Evolutionary conservation across 2,329 filamentous ascomycete species (phyloP), one percentile per base, ranked within the genome.

Genomic region (Niveomyces coronatus): DNA sequence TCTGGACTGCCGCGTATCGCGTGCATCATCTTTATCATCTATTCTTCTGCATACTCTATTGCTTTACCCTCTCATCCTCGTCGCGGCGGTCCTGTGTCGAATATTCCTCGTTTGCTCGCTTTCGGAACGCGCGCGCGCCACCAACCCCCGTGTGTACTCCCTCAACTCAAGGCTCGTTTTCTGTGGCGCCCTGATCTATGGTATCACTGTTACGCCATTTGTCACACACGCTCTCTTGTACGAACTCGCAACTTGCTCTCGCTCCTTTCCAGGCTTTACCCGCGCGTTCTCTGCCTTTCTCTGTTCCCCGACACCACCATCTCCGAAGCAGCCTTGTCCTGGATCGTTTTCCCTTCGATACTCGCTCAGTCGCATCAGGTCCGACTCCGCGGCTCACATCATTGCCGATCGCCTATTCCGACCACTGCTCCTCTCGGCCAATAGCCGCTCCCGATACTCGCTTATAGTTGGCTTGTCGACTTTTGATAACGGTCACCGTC

Each of bases 181-280:
- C 31, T 22, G 31, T 30, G 37, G 18, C 31, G 31, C 31, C 37
- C n/a, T n/a, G 15, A 17, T 16, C 23, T n/a, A 14, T 16, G 39
- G 39, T 36, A 41, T 41, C 33, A 41, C 33, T 34, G 29, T 41
- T 34, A 41, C 39, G 39, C 39, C 39, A 41, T 36, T 41, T 37
- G 33, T 28, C 33, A 32, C 32, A 34, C 28, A 31, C 29, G 28
- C 8, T 13, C 16, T 17, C 16, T 17, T 24, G 22, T 22, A 32
- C 40, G 39, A 35, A 29, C 16, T 42, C 37, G 36, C 40, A 42
- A 46, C 45, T 40, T 41, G 45, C 45, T 31, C 39, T 42, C 38
- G 28, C 32, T 36, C 24, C 23, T 31, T 27, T 19, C 17, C 30
- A 24, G 15, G 7, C 18, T 22, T 29, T 10, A 14, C 27, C 10